These are phyloP conservation scores for Achlya hypogyna DNA, from an alignment of 352 stramenopile genomes.

Conservation along the genomic window DNA sequence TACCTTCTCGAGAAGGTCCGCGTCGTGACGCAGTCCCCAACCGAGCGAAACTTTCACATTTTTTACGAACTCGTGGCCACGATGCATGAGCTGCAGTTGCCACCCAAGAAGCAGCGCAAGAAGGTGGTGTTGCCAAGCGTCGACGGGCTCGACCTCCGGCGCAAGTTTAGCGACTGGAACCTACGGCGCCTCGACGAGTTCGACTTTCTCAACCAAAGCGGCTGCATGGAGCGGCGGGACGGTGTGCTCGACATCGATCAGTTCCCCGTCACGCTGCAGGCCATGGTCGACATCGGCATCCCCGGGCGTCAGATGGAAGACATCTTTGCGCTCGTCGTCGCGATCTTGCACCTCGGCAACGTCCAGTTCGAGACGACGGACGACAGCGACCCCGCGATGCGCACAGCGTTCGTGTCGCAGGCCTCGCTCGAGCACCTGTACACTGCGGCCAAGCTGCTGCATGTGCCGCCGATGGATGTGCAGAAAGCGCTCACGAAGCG, in stretches of 20 bases:
- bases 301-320: slow-evolving; percentile 40
- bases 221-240: slow-evolving; percentile 54
- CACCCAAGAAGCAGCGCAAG: slow-evolving; percentile 15
- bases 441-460: slow-evolving; percentile 44
- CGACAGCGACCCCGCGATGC: slow-evolving; percentile 19
- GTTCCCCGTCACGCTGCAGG: slow-evolving; percentile 45
- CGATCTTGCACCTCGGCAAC: slow-evolving; percentile 84
- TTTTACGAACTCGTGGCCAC: slow-evolving; percentile 69
- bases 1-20: slow-evolving; percentile 94
- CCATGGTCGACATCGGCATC: slow-evolving; percentile 78
- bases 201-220: slow-evolving; percentile 49
- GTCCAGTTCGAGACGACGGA: slow-evolving; percentile 40
- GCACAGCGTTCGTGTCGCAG: slow-evolving; percentile 3
- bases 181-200: background rate
- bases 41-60: slow-evolving; percentile 84
- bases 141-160: slow-evolving; percentile 1
- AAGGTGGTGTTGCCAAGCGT: background rate
- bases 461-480: slow-evolving; percentile 43
- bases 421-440: slow-evolving; percentile 31
- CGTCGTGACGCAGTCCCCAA: slow-evolving; percentile 61
- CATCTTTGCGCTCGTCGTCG: slow-evolving; percentile 67
- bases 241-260: slow-evolving; percentile 54
- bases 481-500: slow-evolving; percentile 54
- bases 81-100: slow-evolving; percentile 10
- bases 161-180: slow-evolving; percentile 1